Percentiles rank a stretch among this genome's conserved stretches.
These are phyloP conservation scores for Cladophialophora exuberans DNA, from an alignment of 2,329 filamentous ascomycete genomes.

Conservation along the genomic window DNA sequence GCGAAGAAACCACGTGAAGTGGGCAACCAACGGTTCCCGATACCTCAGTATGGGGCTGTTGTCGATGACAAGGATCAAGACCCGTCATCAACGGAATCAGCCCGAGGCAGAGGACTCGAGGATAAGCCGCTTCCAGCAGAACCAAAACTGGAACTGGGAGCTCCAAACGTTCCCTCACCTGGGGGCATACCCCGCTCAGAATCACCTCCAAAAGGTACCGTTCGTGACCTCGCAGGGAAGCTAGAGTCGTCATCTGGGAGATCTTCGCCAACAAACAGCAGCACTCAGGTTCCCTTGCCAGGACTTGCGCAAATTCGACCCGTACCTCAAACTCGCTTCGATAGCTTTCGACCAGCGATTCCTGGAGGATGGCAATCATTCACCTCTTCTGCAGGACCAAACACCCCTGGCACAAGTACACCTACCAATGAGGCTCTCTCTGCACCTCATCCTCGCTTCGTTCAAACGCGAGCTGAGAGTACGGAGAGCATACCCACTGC, in stretches of 20 bases:
- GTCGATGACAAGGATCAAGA: constrained; percentile 2
- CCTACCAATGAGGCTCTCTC: constrained; percentile 7
- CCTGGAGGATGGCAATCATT: constrained; percentile 60
- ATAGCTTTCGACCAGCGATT: constrained; percentile 55
- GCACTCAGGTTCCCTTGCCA: constrained; percentile 1
- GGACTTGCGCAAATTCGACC: constrained; percentile 15
- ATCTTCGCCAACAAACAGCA: constrained; percentile 26
- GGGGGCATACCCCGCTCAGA: constrained; percentile 41
- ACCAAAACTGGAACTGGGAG: constrained; percentile 33
- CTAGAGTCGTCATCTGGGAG: constrained; percentile 44
- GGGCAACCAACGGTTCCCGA: constrained; percentile 42
- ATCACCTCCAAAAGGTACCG: constrained; percentile 54
- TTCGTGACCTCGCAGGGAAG: constrained; percentile 55
- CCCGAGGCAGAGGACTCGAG: neutral
- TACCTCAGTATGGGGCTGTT: constrained; percentile 51
- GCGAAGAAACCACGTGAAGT: constrained; percentile 61
- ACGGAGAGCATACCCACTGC: constrained; percentile 32
- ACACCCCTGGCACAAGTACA: constrained; percentile 11
- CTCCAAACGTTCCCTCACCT: constrained; percentile 12
- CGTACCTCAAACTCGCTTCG: constrained; percentile 34
- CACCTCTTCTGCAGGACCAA: constrained; percentile 34
- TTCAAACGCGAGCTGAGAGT: constrained; percentile 18
- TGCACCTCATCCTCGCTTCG: constrained; percentile 8
- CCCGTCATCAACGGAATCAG: neutral
- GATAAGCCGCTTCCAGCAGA: constrained; percentile 37